Evolutionary conservation across 257 asterid genomes (phyloP).

Genomic region (Solanum tacnaense): DNA sequence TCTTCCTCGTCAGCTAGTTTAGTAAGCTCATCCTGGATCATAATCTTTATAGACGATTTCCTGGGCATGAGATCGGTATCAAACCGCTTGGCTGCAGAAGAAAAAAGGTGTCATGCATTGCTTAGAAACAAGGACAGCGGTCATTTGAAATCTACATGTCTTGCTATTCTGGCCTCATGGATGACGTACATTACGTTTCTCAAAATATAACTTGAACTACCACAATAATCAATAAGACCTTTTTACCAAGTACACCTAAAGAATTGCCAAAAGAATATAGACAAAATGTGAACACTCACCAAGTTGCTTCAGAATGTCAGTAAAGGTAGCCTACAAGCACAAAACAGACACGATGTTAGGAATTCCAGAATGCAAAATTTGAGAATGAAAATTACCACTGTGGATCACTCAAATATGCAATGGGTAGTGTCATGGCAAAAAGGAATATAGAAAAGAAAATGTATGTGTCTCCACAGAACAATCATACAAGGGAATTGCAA

Average conservation of each 20-base stretch:
- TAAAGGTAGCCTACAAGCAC: constrained; percentile 80
- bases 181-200: not conserved
- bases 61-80: constrained; percentile 41
- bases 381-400: not conserved
- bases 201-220: not conserved
- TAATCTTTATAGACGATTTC: constrained; percentile 50
- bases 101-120: not conserved
- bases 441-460: not conserved
- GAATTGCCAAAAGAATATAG: not conserved
- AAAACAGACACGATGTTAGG: not conserved
- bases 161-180: not conserved
- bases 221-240: not conserved
- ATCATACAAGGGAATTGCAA: not conserved
- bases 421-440: not conserved
- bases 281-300: constrained; percentile 29
- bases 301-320: constrained; percentile 84
- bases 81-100: constrained; percentile 47
- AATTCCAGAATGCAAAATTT: not conserved
- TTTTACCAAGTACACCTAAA: not conserved
- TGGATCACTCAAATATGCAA: not conserved
- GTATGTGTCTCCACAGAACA: not conserved
- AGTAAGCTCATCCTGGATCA: constrained; percentile 92
- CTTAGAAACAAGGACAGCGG: not conserved
- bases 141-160: not conserved
- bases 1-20: constrained; percentile 66